Evolutionary conservation across 2,329 filamentous ascomycete genomes (phyloP).

Genomic region (Esteya vermicola): DNA sequence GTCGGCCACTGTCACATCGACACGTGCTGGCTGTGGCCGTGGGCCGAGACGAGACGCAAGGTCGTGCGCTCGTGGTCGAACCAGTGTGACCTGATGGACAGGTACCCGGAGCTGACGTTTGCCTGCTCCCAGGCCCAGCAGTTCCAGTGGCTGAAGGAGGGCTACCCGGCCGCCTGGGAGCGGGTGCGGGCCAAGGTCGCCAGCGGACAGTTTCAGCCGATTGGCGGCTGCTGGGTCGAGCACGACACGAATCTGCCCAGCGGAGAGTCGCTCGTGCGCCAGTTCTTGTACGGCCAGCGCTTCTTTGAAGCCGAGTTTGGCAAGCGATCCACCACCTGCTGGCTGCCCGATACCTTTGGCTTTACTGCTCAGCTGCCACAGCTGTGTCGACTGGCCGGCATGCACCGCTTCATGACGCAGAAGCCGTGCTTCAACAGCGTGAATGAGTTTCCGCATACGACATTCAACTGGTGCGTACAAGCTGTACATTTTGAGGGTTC

Average conservation of each 20-base stretch:
- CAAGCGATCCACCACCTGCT: slow-evolving; percentile 78
- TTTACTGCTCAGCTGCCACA: slow-evolving; percentile 94
- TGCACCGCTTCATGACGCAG: slow-evolving; percentile 94
- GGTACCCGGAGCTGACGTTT: slow-evolving; percentile 88
- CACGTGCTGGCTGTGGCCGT: slow-evolving; percentile 97
- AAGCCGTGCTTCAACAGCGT: slow-evolving; percentile 99
- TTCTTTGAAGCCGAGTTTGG: slow-evolving; percentile 93
- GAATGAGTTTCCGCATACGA: slow-evolving; percentile 97
- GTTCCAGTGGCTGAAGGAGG: slow-evolving; percentile 88
- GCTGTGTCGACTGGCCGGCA: slow-evolving; percentile 82
- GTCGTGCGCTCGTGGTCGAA: slow-evolving; percentile 92
- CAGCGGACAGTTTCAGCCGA: slow-evolving; percentile 81
- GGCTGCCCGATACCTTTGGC: slow-evolving; percentile 95
- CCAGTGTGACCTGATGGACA: slow-evolving; percentile 88
- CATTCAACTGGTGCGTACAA: slow-evolving; percentile 99
- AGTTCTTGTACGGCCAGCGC: slow-evolving; percentile 90
- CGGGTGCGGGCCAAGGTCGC: slow-evolving; percentile 85
- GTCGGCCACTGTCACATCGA: slow-evolving; percentile 98
- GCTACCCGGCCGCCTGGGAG: slow-evolving; percentile 80
- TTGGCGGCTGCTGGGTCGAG: slow-evolving; percentile 97
- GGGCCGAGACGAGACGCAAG: slow-evolving; percentile 94
- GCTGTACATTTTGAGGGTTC: too few species aligned
- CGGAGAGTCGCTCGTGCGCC: slow-evolving; percentile 83
- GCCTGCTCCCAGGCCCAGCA: slow-evolving; percentile 90
- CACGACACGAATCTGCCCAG: slow-evolving; percentile 97